phyloP scores from a whole-genome alignment of 2,329 filamentous ascomycete genomes.

The Fusarium goolgardi region DNA sequence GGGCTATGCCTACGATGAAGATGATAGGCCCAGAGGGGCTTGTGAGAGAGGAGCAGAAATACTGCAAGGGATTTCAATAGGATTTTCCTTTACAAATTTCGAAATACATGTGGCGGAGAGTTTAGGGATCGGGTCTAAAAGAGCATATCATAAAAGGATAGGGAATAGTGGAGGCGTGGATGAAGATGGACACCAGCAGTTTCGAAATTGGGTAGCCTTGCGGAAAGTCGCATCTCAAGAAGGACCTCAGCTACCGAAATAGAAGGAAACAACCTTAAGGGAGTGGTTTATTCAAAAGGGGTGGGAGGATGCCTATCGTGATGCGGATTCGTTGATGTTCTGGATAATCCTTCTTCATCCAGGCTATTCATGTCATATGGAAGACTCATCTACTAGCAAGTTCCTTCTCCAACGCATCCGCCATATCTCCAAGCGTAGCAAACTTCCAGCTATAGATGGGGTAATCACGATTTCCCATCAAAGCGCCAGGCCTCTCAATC shows the following conservation, averaged over 20 bases:
- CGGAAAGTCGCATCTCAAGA: conserved; percentile 36
- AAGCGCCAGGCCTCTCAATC: conserved; percentile 64
- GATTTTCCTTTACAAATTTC: conserved; percentile 25
- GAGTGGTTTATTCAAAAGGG: conserved; percentile 19
- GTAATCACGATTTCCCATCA: conserved; percentile 58
- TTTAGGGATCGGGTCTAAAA: conserved; percentile 24
- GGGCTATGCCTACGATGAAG: conserved; percentile 21
- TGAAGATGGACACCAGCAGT: conserved; percentile 35
- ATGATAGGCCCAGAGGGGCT: background rate
- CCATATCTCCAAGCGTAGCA: conserved; percentile 69
- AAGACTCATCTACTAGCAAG: conserved; percentile 9
- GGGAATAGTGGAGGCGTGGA: background rate
- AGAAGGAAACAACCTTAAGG: conserved; percentile 16
- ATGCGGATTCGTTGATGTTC: background rate
- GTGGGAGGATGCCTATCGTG: conserved; percentile 6
- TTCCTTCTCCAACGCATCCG: conserved; percentile 54
- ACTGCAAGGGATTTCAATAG: conserved; percentile 25
- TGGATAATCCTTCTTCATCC: background rate
- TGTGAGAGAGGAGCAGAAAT: conserved; percentile 30
- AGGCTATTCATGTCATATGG: background rate
- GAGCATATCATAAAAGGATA: background rate
- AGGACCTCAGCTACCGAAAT: conserved; percentile 6
- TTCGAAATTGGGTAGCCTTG: conserved; percentile 39
- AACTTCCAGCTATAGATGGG: conserved; percentile 66
- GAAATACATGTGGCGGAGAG: conserved; percentile 28